Conservation (phyloP, 805 yeast genomes). For the baker's yeast (Saccharomyces cerevisiae) region DNA sequence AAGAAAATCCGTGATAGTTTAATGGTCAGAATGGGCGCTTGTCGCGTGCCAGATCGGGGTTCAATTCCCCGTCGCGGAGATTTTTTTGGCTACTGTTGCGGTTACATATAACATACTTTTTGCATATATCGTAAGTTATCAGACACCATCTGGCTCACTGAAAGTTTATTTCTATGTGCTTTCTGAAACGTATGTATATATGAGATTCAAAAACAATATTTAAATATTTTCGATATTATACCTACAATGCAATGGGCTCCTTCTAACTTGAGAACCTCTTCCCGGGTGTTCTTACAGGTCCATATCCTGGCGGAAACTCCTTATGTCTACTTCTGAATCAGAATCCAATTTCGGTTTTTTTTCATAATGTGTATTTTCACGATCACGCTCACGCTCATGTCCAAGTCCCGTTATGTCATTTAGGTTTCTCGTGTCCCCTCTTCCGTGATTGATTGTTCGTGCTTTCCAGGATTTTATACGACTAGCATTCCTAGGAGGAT, state of each 20-base stretch:
- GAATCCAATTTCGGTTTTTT: background rate
- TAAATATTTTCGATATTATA: background rate
- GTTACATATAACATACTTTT: too few relatives aligned
- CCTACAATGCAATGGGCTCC: background rate
- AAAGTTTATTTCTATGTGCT: background rate
- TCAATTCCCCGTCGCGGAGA: background rate
- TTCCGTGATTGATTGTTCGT: background rate
- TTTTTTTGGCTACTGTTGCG: too few relatives aligned
- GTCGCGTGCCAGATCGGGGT: background rate
- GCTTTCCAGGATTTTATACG: slow-evolving; percentile 6
- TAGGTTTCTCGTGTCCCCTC: background rate
- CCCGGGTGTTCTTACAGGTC: background rate
- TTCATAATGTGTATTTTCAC: background rate
- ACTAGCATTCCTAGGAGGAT: slow-evolving; percentile 1
- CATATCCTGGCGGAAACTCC: background rate
- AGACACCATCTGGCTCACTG: background rate
- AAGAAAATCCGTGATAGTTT: background rate
- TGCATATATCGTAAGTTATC: background rate
- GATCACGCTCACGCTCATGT: background rate
- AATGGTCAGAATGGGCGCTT: background rate
- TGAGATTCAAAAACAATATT: background rate
- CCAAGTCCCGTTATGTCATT: background rate
- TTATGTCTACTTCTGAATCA: background rate
- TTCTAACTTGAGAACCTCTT: background rate
- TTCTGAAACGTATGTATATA: background rate